A percentile compares a stretch with the other conserved stretches of the same genome.
Evolutionary conservation across 2,329 filamentous ascomycete genomes (phyloP).

Genomic region (Ophiostoma perfectum): DNA sequence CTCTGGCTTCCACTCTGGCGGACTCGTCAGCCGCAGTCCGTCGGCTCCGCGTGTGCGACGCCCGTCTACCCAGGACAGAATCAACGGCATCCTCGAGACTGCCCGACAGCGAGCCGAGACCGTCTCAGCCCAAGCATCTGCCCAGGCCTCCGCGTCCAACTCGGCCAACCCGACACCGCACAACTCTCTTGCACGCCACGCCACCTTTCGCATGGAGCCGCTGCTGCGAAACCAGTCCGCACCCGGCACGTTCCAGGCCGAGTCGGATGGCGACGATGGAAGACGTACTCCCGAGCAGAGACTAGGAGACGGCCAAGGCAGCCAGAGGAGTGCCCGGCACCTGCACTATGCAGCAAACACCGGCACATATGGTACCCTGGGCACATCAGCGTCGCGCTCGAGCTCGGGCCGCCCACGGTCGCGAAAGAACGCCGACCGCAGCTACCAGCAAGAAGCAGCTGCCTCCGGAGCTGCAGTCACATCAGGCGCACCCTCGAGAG

Average conservation of each 20-base stretch:
- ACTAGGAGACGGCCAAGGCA: conserved; percentile 24
- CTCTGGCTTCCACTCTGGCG: neutral
- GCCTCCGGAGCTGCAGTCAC: neutral
- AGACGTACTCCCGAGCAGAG: neutral
- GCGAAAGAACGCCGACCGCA: conserved; percentile 6
- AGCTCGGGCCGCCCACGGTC: conserved; percentile 6
- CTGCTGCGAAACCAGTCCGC: conserved; percentile 25
- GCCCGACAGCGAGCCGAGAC: conserved; percentile 32
- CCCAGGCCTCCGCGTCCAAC: neutral
- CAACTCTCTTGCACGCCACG: conserved; percentile 12
- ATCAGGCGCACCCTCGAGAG: neutral
- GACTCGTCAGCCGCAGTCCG: conserved; percentile 13
- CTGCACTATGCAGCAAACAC: conserved; percentile 21
- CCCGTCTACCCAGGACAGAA: conserved; percentile 32
- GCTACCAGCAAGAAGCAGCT: neutral
- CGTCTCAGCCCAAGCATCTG: conserved; percentile 12
- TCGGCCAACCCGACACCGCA: conserved; percentile 16
- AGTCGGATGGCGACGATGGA: conserved; percentile 25
- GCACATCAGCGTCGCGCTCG: conserved; percentile 13
- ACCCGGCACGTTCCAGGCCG: conserved; percentile 21
- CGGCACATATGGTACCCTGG: conserved; percentile 17
- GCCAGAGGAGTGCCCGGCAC: conserved; percentile 24
- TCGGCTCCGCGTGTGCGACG: conserved; percentile 24
- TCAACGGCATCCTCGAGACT: conserved; percentile 34
- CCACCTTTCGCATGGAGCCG: conserved; percentile 24